Conservation (phyloP, 2,329 filamentous ascomycete species). For the Microsporum audouinii region DNA sequence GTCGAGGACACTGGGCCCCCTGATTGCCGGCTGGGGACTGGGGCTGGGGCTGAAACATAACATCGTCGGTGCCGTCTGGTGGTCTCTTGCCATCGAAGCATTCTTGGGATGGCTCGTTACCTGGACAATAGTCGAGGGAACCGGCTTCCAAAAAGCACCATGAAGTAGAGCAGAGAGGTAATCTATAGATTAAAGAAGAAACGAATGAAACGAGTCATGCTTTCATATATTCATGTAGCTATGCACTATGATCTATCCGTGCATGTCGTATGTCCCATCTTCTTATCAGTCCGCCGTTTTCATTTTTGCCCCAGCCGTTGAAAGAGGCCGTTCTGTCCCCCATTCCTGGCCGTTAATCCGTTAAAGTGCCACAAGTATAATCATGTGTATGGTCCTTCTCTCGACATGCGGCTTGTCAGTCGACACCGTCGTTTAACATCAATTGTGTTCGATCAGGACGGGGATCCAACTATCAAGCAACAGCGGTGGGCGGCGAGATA, state of each 20-base stretch:
- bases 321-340: background rate
- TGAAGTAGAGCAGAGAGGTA: background rate
- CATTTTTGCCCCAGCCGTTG: no score
- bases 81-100: conserved; percentile 45
- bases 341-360: background rate
- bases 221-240: background rate
- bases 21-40: conserved; percentile 44
- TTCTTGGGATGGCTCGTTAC: conserved; percentile 47
- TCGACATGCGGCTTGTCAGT: background rate
- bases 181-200: background rate
- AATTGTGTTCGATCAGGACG: no score
- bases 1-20: conserved; percentile 46
- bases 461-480: background rate
- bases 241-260: background rate
- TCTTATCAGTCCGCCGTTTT: background rate
- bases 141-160: conserved; percentile 20
- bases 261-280: background rate
- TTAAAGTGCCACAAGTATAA: background rate
- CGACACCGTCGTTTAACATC: background rate
- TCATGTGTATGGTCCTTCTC: background rate
- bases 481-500: conserved; percentile 19
- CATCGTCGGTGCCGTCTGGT: conserved; percentile 47
- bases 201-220: background rate
- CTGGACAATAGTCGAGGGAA: conserved; percentile 53
- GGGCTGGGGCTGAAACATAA: conserved; percentile 44